Evolutionary conservation across 1,284 basidiomycete genomes (phyloP).

Genomic region (Volvariella volvacea): DNA sequence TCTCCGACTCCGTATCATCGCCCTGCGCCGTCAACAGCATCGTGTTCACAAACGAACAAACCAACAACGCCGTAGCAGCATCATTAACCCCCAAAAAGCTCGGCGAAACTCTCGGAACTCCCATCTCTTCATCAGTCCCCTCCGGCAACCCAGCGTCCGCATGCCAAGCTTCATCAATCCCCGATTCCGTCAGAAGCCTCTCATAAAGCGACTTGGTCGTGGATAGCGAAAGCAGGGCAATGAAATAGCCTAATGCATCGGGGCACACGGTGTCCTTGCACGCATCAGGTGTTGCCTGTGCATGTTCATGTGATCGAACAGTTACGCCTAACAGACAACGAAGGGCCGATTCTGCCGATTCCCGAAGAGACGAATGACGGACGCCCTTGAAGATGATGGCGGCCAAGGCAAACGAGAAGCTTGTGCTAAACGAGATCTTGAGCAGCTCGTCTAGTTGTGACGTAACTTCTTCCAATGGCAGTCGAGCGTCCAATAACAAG

Average conservation of each 20-base stretch:
- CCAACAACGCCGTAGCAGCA: conserved; percentile 60
- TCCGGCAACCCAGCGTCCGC: conserved; percentile 27
- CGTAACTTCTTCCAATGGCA: conserved; percentile 60
- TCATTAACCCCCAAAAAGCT: conserved; percentile 63
- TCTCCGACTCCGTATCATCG: conserved; percentile 77
- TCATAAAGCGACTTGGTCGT: conserved; percentile 51
- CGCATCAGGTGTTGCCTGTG: conserved; percentile 30
- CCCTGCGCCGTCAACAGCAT: conserved; percentile 77
- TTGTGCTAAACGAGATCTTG: conserved; percentile 72
- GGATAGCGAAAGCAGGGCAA: conserved; percentile 70
- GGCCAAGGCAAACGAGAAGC: conserved; percentile 77
- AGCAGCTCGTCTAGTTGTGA: conserved; percentile 70
- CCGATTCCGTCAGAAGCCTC: conserved; percentile 55
- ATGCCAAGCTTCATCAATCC: conserved; percentile 44
- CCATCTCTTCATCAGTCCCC: conserved; percentile 42
- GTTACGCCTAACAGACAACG: conserved; percentile 54
- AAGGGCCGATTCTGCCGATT: conserved; percentile 51
- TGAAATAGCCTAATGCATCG: conserved; percentile 75
- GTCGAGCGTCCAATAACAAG: conserved; percentile 61
- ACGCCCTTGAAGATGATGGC: conserved; percentile 83
- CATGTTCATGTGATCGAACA: conserved; percentile 35
- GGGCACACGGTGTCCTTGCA: conserved; percentile 37
- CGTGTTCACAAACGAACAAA: conserved; percentile 70
- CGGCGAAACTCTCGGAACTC: conserved; percentile 48
- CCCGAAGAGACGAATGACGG: conserved; percentile 59